Evolutionary conservation across 2,329 filamentous ascomycete species (phyloP).

Genomic region (Talaromyces sp.): DNA sequence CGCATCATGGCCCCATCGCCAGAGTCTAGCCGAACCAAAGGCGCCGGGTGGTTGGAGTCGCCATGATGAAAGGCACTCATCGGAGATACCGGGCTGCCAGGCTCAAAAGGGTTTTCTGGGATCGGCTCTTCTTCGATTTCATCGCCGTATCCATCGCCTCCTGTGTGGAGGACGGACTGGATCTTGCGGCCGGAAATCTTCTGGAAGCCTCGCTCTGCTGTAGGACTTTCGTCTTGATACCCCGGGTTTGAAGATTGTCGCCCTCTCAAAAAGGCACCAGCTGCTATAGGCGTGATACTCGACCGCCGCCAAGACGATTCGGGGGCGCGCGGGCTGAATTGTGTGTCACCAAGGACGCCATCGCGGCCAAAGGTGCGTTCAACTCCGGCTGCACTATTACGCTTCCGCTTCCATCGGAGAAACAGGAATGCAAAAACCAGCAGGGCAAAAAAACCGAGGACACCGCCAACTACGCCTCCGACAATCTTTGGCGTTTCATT

Average conservation of each 20-base stretch:
- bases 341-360: conserved; percentile 20
- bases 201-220: conserved; percentile 45
- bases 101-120: conserved; percentile 13
- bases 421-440: conserved; percentile 37
- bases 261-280: conserved; percentile 36
- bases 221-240: conserved; percentile 25
- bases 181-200: conserved; percentile 47
- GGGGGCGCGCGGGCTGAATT: conserved; percentile 11
- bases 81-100: conserved; percentile 13
- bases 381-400: conserved; percentile 1
- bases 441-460: conserved; percentile 52
- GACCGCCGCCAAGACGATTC: conserved; percentile 32
- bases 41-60: conserved; percentile 7
- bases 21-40: conserved; percentile 24
- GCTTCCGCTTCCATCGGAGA: conserved; percentile 14
- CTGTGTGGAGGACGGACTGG: conserved; percentile 40
- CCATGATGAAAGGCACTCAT: conserved; percentile 5
- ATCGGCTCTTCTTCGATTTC: conserved; percentile 23
- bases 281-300: conserved; percentile 34
- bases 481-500: conserved; percentile 50
- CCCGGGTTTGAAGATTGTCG: conserved; percentile 31
- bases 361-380: conserved; percentile 10
- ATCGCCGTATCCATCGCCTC: conserved; percentile 43
- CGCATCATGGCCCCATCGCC: conserved; percentile 32
- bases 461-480: conserved; percentile 58